phyloP scores from a whole-genome alignment of 768 basidiomycete genomes.

The Amyloporia xantha region DNA sequence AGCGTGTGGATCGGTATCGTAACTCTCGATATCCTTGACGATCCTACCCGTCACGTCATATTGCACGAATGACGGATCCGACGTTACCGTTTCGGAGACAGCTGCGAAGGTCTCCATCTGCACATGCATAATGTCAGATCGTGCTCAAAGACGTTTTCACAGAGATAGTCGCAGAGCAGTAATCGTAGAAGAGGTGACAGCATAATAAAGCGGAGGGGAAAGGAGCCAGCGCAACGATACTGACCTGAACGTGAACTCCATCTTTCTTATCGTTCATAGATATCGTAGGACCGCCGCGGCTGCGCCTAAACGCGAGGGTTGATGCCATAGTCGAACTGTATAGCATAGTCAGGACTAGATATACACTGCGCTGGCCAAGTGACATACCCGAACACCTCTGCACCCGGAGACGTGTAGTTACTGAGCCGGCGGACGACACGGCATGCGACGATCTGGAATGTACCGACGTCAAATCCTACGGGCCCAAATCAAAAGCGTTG shows the following conservation, averaged over 20 bases:
- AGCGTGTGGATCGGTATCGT: background rate
- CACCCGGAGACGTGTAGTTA: slow-evolving; percentile 44
- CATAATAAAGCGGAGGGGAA: no score
- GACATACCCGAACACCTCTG: slow-evolving; percentile 49
- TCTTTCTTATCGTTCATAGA: slow-evolving; percentile 18
- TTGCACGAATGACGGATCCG: slow-evolving; percentile 30
- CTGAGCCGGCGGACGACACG: slow-evolving; percentile 59
- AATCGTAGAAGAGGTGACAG: no score
- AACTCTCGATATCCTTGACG: slow-evolving; percentile 12
- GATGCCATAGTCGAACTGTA: slow-evolving; percentile 31
- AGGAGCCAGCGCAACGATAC: background rate
- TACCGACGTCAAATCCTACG: background rate
- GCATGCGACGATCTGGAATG: slow-evolving; percentile 52
- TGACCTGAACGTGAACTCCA: slow-evolving; percentile 56
- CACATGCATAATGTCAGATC: no score
- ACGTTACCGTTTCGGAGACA: slow-evolving; percentile 14
- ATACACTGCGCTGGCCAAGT: background rate
- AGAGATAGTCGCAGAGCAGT: no score
- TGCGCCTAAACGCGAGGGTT: slow-evolving; percentile 51
- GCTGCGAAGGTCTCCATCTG: slow-evolving; percentile 59
- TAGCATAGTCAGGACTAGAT: no score
- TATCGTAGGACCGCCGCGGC: slow-evolving; percentile 15
- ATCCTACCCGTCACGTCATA: slow-evolving; percentile 53
- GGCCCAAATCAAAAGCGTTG: background rate
- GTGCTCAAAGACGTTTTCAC: no score